Evolutionary conservation across 2,329 filamentous ascomycete species (phyloP).

Genomic region (Aspergillus clavatus): DNA sequence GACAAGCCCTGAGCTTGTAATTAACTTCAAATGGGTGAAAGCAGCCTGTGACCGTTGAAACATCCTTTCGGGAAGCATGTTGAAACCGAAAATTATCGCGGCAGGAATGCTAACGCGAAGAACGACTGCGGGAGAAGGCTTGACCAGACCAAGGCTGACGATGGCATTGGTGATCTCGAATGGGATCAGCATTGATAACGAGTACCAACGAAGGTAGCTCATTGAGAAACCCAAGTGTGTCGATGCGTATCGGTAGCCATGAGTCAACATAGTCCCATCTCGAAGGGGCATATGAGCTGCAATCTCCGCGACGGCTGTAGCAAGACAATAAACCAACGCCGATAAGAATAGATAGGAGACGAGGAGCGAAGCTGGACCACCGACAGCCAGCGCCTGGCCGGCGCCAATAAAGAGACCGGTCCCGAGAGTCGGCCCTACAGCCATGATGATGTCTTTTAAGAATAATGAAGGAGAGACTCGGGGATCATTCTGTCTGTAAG

Average conservation of each 20-base stretch:
- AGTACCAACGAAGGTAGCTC: slow-evolving; percentile 44
- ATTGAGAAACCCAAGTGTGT: slow-evolving; percentile 37
- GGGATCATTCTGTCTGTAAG: background rate
- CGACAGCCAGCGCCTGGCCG: slow-evolving; percentile 49
- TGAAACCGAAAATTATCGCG: slow-evolving; percentile 51
- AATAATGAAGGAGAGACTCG: slow-evolving; percentile 23
- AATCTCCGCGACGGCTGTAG: slow-evolving; percentile 42
- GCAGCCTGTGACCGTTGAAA: slow-evolving; percentile 48
- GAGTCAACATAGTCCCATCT: slow-evolving; percentile 38
- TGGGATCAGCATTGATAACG: slow-evolving; percentile 42
- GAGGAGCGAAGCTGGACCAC: slow-evolving; percentile 49
- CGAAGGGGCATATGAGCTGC: slow-evolving; percentile 34
- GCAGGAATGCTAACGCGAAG: slow-evolving; percentile 51
- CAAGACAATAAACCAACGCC: slow-evolving; percentile 43
- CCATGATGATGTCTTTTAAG: slow-evolving; percentile 49
- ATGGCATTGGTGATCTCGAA: slow-evolving; percentile 63
- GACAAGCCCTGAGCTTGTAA: slow-evolving; percentile 47
- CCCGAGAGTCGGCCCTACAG: slow-evolving; percentile 54
- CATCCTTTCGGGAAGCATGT: slow-evolving; percentile 44
- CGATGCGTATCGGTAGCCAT: slow-evolving; percentile 38
- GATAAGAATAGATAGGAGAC: slow-evolving; percentile 49
- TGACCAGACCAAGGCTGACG: slow-evolving; percentile 60
- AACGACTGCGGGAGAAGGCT: slow-evolving; percentile 33
- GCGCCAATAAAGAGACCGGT: slow-evolving; percentile 54
- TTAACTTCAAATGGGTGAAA: slow-evolving; percentile 47